Evolutionary conservation across 2,329 filamentous ascomycete species (phyloP).

Genomic region (Ascochyta lentis): DNA sequence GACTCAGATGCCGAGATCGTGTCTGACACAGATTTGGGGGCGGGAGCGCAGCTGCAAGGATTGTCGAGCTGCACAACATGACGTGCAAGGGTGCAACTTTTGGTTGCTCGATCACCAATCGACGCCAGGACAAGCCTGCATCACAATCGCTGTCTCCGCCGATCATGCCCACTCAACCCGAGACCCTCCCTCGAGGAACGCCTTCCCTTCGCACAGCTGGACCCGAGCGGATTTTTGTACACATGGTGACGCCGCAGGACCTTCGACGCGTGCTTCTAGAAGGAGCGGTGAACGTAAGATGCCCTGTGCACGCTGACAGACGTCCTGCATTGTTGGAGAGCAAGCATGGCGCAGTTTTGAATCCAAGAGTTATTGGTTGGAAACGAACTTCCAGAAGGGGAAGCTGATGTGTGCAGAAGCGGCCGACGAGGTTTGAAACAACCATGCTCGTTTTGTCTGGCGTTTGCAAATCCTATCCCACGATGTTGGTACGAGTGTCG

Average conservation of each 20-base stretch:
- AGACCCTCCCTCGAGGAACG: conserved; percentile 8
- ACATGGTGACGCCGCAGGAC: conserved; percentile 5
- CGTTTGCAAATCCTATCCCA: conserved; percentile 3
- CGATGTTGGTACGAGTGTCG: conserved; percentile 7
- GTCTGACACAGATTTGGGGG: background rate
- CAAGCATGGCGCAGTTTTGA: background rate
- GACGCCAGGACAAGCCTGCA: conserved; percentile 10
- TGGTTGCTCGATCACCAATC: conserved; percentile 10
- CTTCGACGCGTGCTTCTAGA: conserved; percentile 25
- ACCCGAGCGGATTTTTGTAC: conserved; percentile 6
- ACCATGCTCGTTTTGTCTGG: background rate
- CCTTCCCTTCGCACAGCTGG: background rate
- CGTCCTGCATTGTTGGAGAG: background rate
- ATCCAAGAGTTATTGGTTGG: background rate
- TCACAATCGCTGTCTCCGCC: background rate
- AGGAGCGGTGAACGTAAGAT: conserved; percentile 8
- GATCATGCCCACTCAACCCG: conserved; percentile 17
- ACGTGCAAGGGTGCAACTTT: conserved; percentile 17
- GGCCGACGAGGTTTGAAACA: conserved; percentile 6
- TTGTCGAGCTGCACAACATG: conserved; percentile 13
- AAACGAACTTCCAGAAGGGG: conserved; percentile 5
- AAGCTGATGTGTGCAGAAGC: conserved; percentile 8
- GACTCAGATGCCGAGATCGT: background rate
- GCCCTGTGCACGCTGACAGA: conserved; percentile 14
- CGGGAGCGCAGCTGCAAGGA: background rate